Evolutionary conservation across 768 basidiomycete species (phyloP).

Genomic region (Boletus subparvulus): DNA sequence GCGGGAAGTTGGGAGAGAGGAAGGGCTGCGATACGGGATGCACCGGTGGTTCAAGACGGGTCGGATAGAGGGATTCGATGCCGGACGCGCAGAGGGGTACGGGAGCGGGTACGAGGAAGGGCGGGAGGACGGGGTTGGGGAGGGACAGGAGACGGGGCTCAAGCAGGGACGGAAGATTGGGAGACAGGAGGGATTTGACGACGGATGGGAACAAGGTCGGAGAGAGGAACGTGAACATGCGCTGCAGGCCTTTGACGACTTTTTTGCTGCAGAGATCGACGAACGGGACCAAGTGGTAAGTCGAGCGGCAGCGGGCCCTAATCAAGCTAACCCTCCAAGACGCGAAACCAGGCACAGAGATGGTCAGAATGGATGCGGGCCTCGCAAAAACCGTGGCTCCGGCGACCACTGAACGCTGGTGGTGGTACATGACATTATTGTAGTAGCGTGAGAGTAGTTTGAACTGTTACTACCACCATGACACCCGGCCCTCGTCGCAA

Average conservation of each 20-base stretch:
- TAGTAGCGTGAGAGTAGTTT: conserved; percentile 9
- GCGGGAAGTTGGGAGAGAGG: conserved; percentile 42
- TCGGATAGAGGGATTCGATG: conserved; percentile 43
- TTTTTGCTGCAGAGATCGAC: conserved; percentile 47
- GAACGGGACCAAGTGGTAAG: conserved; percentile 25
- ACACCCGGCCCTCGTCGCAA: conserved; percentile 51
- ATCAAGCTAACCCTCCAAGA: conserved; percentile 21
- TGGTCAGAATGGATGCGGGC: conserved; percentile 33
- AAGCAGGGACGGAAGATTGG: conserved; percentile 33
- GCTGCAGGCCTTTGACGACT: conserved; percentile 56
- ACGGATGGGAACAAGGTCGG: conserved; percentile 40
- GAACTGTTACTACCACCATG: background rate
- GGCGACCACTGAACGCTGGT: conserved; percentile 15
- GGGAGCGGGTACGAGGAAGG: conserved; percentile 45
- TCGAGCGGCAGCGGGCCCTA: background rate
- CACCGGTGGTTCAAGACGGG: conserved; percentile 47
- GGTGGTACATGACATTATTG: background rate
- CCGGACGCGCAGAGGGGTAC: conserved; percentile 48
- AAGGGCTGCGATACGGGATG: conserved; percentile 41
- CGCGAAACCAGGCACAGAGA: conserved; percentile 20
- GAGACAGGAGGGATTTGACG: conserved; percentile 32
- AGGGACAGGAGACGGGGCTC: conserved; percentile 37
- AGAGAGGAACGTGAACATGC: conserved; percentile 54
- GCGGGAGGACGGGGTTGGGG: conserved; percentile 37
- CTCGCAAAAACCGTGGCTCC: conserved; percentile 19